Conservation (phyloP, 2,329 filamentous ascomycete species). For the Dactylellina drechsleri region DNA sequence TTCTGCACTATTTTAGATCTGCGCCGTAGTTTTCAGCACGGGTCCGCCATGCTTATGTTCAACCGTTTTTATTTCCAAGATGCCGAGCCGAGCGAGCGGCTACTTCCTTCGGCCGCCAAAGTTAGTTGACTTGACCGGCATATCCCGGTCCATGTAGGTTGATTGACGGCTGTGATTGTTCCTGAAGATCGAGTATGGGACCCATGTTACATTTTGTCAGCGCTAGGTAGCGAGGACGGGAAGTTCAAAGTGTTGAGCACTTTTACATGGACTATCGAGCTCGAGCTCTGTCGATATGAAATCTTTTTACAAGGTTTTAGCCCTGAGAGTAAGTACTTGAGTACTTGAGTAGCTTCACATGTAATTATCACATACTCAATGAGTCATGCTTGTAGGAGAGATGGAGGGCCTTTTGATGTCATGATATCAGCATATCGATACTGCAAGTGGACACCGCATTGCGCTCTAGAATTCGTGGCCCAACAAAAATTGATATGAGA, state of each 20-base stretch:
- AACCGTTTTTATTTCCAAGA: constrained; percentile 18
- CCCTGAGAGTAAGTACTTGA: too few relatives aligned
- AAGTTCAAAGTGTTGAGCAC: constrained; percentile 25
- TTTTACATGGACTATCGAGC: neutral
- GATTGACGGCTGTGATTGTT: constrained; percentile 26
- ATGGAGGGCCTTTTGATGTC: too few relatives aligned
- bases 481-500: too few relatives aligned
- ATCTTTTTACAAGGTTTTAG: constrained; percentile 5
- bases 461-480: too few relatives aligned
- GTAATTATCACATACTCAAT: neutral
- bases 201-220: constrained; percentile 34
- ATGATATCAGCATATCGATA: too few relatives aligned
- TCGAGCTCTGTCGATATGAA: constrained; percentile 19
- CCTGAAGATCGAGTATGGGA: constrained; percentile 30
- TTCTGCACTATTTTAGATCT: constrained; percentile 15
- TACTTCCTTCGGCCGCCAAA: constrained; percentile 24
- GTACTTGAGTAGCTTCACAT: constrained; percentile 13
- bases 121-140: constrained; percentile 6
- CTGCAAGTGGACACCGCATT: too few relatives aligned
- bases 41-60: neutral
- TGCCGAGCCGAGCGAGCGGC: too few relatives aligned
- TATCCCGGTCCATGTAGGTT: constrained; percentile 12
- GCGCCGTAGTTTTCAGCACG: too few relatives aligned
- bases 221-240: constrained; percentile 28
- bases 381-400: neutral